Base-by-base conservation (phyloP, 495 filamentous ascomycete species). In the Podospora didyma region DNA sequence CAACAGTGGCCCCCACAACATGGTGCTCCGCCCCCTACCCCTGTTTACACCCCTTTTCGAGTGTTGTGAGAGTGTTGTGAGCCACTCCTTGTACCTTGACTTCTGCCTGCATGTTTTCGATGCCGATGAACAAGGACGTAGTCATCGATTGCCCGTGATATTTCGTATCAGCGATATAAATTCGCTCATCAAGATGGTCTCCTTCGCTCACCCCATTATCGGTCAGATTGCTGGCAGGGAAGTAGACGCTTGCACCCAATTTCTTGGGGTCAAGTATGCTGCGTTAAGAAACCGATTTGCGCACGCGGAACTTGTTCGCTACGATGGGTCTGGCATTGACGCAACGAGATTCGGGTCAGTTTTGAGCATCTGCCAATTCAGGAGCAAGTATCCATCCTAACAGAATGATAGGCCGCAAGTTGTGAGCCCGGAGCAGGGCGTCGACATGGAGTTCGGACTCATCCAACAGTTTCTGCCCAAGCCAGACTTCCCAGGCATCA, bases 381-480 rank as follows among this genome's bases (percentile, higher is more conserved):
- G 3, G 31, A 1, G 7, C 19, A 19, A 21, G 5, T 22, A 9
- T 2, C 17, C 39, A 14, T 9, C 21, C 19, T 21, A 47, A 20
- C 17, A 20, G 16, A 22, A 5, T 21, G 5, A 22, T 21, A 47
- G 46, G 14, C 49, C 49, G 19, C n/a, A 20, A 22, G 31, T 41
- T 34, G 37, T 51, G 19, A 22, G 28, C 49, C 49, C 49, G 6
- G 37, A 23, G 12, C 17, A 39, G 17, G 49, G 28, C 5, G 31
- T 37, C 49, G 49, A 51, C 19, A 12, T 20, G 19, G 49, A 51
- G 37, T 23, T 39, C 9, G 20, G 21, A 19, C 31, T 51, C 19
- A 51, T 51, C n/a, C 49, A 51, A 39, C 49, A 51, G n/a, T 41
- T 34, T 10, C 31, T 51, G 11, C 49, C 49, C n/a, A 41, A 37